phyloP scores from a whole-genome alignment of 495 filamentous ascomycete species.

The Tuber borchii region DNA sequence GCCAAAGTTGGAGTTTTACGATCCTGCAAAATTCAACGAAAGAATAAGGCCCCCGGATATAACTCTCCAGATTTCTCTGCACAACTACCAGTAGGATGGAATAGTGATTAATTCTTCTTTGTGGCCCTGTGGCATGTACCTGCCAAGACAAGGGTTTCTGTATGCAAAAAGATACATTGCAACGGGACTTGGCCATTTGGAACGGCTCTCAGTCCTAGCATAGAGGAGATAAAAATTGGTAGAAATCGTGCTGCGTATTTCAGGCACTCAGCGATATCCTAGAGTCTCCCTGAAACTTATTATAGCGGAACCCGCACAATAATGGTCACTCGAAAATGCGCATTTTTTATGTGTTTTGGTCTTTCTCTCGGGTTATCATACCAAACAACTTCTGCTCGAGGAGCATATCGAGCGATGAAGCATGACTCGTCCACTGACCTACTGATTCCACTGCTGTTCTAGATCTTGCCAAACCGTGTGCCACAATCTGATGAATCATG shows the following conservation, averaged over 20 bases:
- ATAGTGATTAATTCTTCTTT: neutral
- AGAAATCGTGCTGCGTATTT: neutral
- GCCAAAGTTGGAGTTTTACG: neutral
- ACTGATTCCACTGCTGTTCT: neutral
- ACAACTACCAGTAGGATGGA: neutral
- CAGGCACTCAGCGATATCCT: neutral
- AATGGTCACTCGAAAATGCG: neutral
- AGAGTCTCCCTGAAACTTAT: neutral
- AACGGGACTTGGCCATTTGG: neutral
- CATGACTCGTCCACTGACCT: neutral
- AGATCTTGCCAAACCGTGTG: neutral
- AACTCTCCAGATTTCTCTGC: neutral
- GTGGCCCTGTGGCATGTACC: neutral
- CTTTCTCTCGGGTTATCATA: neutral
- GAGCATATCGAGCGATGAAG: neutral
- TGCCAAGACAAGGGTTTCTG: neutral
- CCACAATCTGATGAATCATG: neutral
- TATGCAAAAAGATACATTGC: neutral
- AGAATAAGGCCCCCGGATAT: neutral
- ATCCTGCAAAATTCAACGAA: neutral
- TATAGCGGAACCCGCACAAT: neutral
- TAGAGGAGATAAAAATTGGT: neutral
- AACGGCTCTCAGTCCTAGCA: too few relatives aligned
- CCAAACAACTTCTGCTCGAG: neutral
- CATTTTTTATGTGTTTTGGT: neutral